Percentiles rank a stretch among this genome's conserved stretches.
Conservation (phyloP, 768 basidiomycete genomes). For the Podaxis sp. region DNA sequence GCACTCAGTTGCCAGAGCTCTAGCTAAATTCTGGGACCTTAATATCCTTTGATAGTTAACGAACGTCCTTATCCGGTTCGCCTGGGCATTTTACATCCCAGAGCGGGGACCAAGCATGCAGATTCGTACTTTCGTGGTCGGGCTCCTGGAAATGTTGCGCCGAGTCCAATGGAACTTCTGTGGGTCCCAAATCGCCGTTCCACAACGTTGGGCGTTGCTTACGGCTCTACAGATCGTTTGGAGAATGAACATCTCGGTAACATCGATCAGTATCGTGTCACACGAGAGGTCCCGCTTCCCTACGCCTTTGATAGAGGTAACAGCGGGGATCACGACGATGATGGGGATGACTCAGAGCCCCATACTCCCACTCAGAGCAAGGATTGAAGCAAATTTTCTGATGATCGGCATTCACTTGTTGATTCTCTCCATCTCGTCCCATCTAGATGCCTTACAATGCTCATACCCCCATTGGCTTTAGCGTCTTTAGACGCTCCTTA, state of each 20-base stretch:
- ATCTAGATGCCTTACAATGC: neutral
- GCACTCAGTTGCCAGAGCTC: conserved; percentile 9
- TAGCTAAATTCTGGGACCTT: neutral
- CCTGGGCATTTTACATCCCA: conserved; percentile 82
- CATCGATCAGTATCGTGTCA: conserved; percentile 88
- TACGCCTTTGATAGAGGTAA: conserved; percentile 61
- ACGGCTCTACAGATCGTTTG: conserved; percentile 27
- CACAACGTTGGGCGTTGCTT: neutral
- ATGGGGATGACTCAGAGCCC: conserved; percentile 22
- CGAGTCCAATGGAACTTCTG: conserved; percentile 93
- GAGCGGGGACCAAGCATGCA: conserved; percentile 42
- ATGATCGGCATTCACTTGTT: neutral
- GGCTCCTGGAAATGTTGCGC: conserved; percentile 72
- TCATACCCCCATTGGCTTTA: neutral
- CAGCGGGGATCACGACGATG: conserved; percentile 46
- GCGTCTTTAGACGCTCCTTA: neutral
- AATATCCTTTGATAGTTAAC: conserved; percentile 46
- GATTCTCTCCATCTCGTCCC: neutral
- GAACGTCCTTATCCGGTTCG: conserved; percentile 76
- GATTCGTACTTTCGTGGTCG: conserved; percentile 66
- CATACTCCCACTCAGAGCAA: neutral
- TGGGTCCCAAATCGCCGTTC: conserved; percentile 36
- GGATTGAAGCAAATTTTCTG: neutral
- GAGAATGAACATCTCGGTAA: conserved; percentile 93
- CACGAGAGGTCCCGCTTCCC: conserved; percentile 81